A percentile compares a stretch with the other conserved stretches of the same genome.
phyloP scores from a whole-genome alignment of 78 protist species.

The Dictyostelium discoideum region DNA sequence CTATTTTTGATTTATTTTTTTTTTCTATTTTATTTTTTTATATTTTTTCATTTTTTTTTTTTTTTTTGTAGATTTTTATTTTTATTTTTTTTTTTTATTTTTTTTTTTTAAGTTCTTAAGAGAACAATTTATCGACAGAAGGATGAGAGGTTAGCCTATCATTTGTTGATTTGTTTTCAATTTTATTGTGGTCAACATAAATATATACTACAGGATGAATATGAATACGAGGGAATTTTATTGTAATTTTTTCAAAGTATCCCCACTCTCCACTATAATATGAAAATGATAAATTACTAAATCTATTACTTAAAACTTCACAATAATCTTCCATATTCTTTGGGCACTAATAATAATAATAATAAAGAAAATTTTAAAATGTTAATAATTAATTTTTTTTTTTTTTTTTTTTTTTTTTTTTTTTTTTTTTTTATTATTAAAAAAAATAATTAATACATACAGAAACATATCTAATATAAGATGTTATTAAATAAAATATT shows the following conservation, averaged over 20 bases:
- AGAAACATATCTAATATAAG: neutral
- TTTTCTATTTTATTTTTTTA: no score
- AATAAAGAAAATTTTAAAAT: neutral
- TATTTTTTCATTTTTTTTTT: no score
- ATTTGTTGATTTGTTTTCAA: neutral
- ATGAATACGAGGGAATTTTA: neutral
- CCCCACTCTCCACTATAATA: neutral
- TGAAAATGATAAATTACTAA: neutral
- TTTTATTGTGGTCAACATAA: neutral
- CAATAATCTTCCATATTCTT: constrained; percentile 5
- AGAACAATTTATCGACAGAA: neutral
- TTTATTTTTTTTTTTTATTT: no score
- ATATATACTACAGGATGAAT: neutral
- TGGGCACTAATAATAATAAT: neutral
- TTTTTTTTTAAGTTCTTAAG: neutral
- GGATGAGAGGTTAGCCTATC: neutral
- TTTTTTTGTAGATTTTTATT: no score
- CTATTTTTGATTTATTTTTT: no score
- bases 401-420: neutral
- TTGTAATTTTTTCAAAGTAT: neutral
- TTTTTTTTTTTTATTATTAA: neutral
- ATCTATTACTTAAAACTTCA: neutral
- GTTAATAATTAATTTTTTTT: neutral
- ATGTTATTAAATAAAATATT: neutral
- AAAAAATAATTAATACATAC: neutral